Percentiles rank a stretch among this genome's conserved stretches.
Conservation (phyloP, 2,329 filamentous ascomycete species). For the Trichoderma harzianum region DNA sequence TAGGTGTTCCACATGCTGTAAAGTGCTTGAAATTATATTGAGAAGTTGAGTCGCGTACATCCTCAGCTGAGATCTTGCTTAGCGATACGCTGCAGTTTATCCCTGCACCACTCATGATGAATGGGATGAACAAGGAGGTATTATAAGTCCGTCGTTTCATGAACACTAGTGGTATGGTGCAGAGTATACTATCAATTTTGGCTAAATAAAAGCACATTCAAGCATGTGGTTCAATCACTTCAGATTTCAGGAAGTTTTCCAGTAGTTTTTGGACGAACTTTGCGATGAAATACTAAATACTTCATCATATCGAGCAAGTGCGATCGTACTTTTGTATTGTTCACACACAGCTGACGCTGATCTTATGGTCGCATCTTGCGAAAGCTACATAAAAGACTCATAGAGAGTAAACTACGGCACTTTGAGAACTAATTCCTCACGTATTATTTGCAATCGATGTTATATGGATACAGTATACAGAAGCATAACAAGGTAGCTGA, state of each 20-base stretch:
- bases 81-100: neutral
- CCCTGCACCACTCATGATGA: neutral
- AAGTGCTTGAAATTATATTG: neutral
- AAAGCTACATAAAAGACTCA: neutral
- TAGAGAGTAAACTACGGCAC: neutral
- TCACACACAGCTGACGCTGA: neutral
- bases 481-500: neutral
- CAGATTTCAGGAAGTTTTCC: neutral
- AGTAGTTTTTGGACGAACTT: neutral
- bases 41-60: neutral
- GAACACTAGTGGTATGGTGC: neutral
- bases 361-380: neutral
- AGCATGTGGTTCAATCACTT: neutral
- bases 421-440: neutral
- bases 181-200: neutral
- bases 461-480: neutral
- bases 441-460: neutral
- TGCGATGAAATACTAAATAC: rapidly evolving
- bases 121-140: neutral
- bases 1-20: neutral
- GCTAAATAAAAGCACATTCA: neutral
- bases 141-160: too few species aligned
- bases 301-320: neutral
- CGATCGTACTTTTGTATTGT: neutral
- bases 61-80: neutral